Evolutionary conservation across 2,329 filamentous ascomycete species (phyloP), one percentile per base, ranked within the genome.

Genomic region (Nigrograna mackinnonii): DNA sequence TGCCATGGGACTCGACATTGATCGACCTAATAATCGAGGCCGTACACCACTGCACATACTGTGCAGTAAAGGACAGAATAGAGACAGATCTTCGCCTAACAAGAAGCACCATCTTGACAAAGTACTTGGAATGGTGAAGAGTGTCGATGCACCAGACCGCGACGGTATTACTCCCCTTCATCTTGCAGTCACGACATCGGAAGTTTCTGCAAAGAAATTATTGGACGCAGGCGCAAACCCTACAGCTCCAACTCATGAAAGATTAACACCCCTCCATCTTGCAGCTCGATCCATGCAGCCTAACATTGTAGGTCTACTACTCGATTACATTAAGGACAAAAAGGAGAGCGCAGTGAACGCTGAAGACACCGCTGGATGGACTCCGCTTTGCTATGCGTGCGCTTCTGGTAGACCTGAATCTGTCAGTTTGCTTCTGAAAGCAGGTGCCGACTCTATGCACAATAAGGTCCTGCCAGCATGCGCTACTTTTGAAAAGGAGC

Each of bases 211-310:
- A 1, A 53, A 49, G 14, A 43, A 43, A 6, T 55, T 75, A 7
- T 52, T 77, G 1, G 54, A 60, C 3, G 58, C 59, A 4, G 69
- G 73, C 4, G 71, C 71, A 0, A 56, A 75, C 55, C 52, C 66
- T 0, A 46, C 37, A 0, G 44, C 52, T 1, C 18, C 36, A 0
- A 72, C 69, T 0, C 11, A 58, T 4, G 60, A 71, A 5, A 67
- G 66, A 0, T 50, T 68, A 33, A 74, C 63, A 4, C 53, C 66
- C 4, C 56, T 78, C 3, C 73, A 77, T 35, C 39, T 77, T 14
- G 69, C 72, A 2, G 58, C 68, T 4, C 58, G 62, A 11, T 45
- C 51, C 4, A 49, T 67, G 18, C 47, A 68, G 26, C 51, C 48
- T 31, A 72, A 74, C 17, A 55, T 61, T 2, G 47, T 74, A 1